Evolutionary conservation across 129 eudicot genomes (phyloP).

Genomic region (Apium graveolens): DNA sequence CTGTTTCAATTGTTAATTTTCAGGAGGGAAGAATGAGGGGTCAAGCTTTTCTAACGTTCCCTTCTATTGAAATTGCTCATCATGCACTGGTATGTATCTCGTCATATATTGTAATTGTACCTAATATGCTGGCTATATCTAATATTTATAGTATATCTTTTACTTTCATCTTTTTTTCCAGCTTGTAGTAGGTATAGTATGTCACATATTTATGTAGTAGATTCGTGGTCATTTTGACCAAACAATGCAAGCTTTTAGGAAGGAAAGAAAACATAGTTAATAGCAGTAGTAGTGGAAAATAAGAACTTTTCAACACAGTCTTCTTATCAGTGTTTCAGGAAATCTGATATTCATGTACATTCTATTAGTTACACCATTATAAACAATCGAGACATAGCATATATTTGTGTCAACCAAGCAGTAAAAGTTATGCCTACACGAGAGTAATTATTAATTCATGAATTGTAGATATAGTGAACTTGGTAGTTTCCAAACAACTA

Average conservation of each 20-base stretch:
- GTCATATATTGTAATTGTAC: neutral
- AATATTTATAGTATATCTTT: neutral
- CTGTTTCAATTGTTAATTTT: constrained; percentile 6
- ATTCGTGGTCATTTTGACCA: neutral
- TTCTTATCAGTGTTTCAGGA: neutral
- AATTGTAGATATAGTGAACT: no score
- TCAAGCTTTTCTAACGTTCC: constrained; percentile 91
- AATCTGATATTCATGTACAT: neutral
- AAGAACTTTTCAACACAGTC: neutral
- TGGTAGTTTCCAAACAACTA: no score
- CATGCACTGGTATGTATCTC: constrained; percentile 51
- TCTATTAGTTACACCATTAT: neutral
- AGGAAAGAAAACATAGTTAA: neutral
- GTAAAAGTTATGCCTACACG: neutral
- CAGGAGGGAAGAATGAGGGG: constrained; percentile 99
- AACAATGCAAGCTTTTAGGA: neutral
- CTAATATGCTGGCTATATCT: neutral
- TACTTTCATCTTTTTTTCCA: neutral
- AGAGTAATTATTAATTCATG: no score
- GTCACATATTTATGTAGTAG: neutral
- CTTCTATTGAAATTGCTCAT: constrained; percentile 66
- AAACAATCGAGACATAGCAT: neutral
- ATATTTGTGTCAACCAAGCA: neutral
- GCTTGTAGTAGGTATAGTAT: neutral
- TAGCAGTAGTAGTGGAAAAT: neutral